Evolutionary conservation across 2,329 filamentous ascomycete species (phyloP), one percentile per base, ranked within the genome.

Genomic region (Penicillium sp.): DNA sequence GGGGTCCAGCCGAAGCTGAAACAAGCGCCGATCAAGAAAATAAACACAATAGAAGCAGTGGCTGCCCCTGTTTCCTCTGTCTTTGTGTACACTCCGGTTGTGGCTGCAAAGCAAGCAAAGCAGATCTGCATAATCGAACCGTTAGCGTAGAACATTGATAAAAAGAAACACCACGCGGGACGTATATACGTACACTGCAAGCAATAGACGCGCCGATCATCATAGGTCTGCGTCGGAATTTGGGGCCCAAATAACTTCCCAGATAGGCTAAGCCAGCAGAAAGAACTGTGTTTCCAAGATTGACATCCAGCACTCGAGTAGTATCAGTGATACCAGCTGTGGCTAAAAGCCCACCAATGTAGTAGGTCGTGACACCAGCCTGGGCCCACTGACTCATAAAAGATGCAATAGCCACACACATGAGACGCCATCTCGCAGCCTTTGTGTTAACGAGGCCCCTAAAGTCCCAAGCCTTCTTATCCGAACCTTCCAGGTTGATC

Each of bases 221-320:
- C 33, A 84, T 73, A n/a, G 82, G 82, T 3, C 85, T 81, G 38
- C 85, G 82, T n/a, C 85, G 83, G 6, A 86, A 58, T 1, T 78
- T 77, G 40, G 86, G 84, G 1, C 83, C 83, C 50, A 86, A 75
- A 15, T 78, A 75, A 4, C 84, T 83, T 46, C 85, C 85, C 0
- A 81, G 63, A 19, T 58, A 58, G 25, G 56, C 56, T 3, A 52
- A 47, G 5, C 85, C 74, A 19, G 83, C 81, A 66, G 80, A 82
- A 35, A 84, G 72, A 25, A 84, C 79, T 35, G 80, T 79, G 70
- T 83, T 81, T 67, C 81, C 81, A 13, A 87, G 75, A 0, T 73
- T 80, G 62, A 87, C 81, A 53, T 85, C 82, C 15, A 81, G 80
- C 8, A 82, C 78, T 6, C 77, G 67, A 48, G 84, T 70, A 66